Evolutionary conservation across 352 stramenopile genomes (phyloP).

Genomic region (Pythium scleroteichum): DNA sequence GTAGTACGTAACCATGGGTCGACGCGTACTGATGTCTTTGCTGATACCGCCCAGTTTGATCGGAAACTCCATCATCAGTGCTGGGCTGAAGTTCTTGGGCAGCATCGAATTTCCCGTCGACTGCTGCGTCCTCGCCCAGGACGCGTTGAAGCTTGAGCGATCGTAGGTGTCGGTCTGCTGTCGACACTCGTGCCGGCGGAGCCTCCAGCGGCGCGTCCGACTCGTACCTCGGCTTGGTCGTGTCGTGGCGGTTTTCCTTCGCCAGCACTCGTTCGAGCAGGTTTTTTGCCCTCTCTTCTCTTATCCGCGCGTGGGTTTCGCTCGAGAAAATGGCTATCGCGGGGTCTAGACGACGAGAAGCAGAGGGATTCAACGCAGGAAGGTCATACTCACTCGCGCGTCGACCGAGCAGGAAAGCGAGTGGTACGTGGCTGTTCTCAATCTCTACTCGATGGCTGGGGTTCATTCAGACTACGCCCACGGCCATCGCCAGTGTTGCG

Average conservation of each 20-base stretch:
- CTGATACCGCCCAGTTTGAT: not conserved
- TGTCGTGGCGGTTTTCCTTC: constrained; percentile 9
- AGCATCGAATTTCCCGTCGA: not conserved
- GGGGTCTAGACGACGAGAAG: not conserved
- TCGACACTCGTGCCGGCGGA: constrained; percentile 14
- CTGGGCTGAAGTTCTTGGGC: too few relatives aligned
- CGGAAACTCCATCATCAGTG: not conserved
- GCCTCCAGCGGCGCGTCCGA: constrained; percentile 4
- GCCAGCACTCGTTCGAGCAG: constrained; percentile 38
- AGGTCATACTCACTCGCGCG: constrained; percentile 41
- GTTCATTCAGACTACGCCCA: too few relatives aligned
- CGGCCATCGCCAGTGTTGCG: too few relatives aligned
- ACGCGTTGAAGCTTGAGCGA: constrained; percentile 13
- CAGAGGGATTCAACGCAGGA: not conserved
- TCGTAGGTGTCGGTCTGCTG: constrained; percentile 12
- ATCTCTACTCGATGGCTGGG: constrained; percentile 18
- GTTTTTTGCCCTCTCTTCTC: constrained; percentile 41
- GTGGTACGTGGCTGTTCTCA: constrained; percentile 55
- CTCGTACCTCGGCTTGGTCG: not conserved
- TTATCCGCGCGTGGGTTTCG: constrained; percentile 24
- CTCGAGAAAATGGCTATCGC: not conserved
- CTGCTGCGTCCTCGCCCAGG: constrained; percentile 1
- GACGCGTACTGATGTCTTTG: constrained; percentile 6
- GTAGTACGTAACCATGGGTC: constrained; percentile 13
- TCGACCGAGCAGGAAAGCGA: constrained; percentile 65